phyloP scores from a whole-genome alignment of 2,329 filamentous ascomycete species.

The Phaeosphaeriaceae sp. region DNA sequence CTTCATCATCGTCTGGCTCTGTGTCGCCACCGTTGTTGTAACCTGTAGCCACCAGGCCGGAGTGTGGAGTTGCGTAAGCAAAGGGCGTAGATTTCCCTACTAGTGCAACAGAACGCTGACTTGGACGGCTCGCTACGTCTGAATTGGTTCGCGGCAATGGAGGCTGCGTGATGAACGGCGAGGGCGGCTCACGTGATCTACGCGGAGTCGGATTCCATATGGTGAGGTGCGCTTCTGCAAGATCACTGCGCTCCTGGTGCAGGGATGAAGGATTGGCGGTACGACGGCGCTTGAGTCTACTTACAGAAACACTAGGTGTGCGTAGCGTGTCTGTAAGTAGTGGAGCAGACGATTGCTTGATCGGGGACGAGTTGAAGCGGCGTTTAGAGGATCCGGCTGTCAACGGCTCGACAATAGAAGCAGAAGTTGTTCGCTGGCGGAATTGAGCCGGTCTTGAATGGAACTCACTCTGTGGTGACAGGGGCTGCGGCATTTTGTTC shows the following conservation, averaged over 20 bases:
- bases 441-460: constrained; percentile 34
- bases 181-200: constrained; percentile 53
- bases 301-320: constrained; percentile 43
- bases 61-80: constrained; percentile 79
- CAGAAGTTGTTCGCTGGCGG: constrained; percentile 36
- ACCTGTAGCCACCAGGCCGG: constrained; percentile 49
- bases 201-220: constrained; percentile 50
- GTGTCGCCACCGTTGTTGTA: constrained; percentile 42
- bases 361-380: constrained; percentile 35
- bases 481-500: constrained; percentile 37
- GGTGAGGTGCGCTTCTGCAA: constrained; percentile 33
- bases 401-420: constrained; percentile 33
- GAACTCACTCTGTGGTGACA: constrained; percentile 47
- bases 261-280: constrained; percentile 37
- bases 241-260: constrained; percentile 16
- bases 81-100: constrained; percentile 60
- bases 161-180: constrained; percentile 48
- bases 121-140: constrained; percentile 49
- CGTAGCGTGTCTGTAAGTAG: constrained; percentile 38
- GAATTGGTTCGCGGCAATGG: constrained; percentile 38
- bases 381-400: constrained; percentile 38
- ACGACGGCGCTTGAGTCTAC: constrained; percentile 58
- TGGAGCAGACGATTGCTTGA: constrained; percentile 38
- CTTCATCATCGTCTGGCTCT: constrained; percentile 43
- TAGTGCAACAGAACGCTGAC: constrained; percentile 49